Conservation (phyloP, 495 filamentous ascomycete species). For the Hypoxylon crocopeplum region DNA sequence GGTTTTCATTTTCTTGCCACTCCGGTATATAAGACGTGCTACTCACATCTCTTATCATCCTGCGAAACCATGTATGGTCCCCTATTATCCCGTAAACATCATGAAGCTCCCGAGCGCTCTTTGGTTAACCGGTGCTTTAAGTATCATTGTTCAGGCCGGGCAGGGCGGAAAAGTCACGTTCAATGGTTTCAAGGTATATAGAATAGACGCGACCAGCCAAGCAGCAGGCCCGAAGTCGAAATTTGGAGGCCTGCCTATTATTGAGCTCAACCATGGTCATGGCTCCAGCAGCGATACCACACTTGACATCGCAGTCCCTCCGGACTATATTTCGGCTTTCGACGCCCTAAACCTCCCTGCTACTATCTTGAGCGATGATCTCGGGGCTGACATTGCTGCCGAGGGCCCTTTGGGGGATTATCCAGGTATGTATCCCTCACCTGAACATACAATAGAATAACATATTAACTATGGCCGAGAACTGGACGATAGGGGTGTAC, state of each 20-base stretch:
- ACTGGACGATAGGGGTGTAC: slow-evolving; percentile 25
- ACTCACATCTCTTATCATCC: too few relatives aligned
- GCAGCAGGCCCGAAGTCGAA: background rate
- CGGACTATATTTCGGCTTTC: slow-evolving; percentile 44
- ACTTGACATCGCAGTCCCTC: slow-evolving; percentile 53
- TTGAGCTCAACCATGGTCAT: slow-evolving; percentile 33
- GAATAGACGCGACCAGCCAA: background rate
- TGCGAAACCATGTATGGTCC: too few relatives aligned
- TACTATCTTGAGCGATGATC: slow-evolving; percentile 50
- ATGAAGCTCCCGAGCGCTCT: slow-evolving; percentile 16
- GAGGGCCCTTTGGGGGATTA: slow-evolving; percentile 38
- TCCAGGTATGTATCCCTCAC: slow-evolving; percentile 12
- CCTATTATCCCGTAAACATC: background rate
- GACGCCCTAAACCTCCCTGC: slow-evolving; percentile 39
- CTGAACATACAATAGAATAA: background rate
- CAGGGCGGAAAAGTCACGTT: background rate
- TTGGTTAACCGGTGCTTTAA: background rate
- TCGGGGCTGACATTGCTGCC: slow-evolving; percentile 51
- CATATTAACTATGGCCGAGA: slow-evolving; percentile 15
- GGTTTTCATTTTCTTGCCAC: too few relatives aligned
- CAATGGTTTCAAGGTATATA: slow-evolving; percentile 17
- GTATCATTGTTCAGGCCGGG: background rate
- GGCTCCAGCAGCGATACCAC: background rate
- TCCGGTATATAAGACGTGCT: too few relatives aligned
- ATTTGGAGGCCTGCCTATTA: slow-evolving; percentile 27